Evolutionary conservation across 1,139 yeast genomes (phyloP).

Genomic region (Candida sanyaensis): DNA sequence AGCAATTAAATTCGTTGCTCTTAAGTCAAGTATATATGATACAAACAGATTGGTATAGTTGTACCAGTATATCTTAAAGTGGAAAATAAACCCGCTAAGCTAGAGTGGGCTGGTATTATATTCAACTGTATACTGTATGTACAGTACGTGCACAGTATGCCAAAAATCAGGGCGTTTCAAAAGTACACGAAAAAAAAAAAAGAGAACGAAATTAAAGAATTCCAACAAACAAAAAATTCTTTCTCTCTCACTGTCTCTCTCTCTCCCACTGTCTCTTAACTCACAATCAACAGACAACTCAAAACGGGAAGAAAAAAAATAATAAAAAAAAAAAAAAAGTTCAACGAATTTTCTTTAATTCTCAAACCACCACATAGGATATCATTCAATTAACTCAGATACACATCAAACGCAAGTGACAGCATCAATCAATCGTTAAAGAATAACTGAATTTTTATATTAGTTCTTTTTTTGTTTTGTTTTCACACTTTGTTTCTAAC

Average conservation of each 20-base stretch:
- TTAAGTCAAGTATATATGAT: too few relatives aligned
- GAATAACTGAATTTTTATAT: too few relatives aligned
- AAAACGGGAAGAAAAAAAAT: background rate
- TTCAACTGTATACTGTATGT: background rate
- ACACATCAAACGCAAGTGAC: too few relatives aligned
- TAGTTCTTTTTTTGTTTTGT: too few relatives aligned
- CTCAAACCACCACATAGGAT: background rate
- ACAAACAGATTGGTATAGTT: too few relatives aligned
- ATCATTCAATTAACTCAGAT: too few relatives aligned
- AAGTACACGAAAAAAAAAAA: background rate
- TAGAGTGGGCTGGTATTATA: background rate
- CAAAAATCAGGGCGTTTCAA: background rate
- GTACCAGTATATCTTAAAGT: too few relatives aligned
- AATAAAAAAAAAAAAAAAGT: background rate
- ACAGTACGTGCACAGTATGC: background rate
- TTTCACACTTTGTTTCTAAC: too few relatives aligned
- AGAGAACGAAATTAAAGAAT: background rate
- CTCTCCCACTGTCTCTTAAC: too few relatives aligned
- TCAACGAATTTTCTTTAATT: background rate
- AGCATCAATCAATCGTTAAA: too few relatives aligned
- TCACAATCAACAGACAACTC: slow-evolving; percentile 1
- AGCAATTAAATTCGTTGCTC: too few relatives aligned
- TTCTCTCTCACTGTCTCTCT: background rate
- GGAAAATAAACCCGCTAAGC: too few relatives aligned
- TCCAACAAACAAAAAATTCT: background rate